These are phyloP conservation scores for Fusarium sublunatum DNA, from an alignment of 2,329 filamentous ascomycete species.

Conservation along the genomic window DNA sequence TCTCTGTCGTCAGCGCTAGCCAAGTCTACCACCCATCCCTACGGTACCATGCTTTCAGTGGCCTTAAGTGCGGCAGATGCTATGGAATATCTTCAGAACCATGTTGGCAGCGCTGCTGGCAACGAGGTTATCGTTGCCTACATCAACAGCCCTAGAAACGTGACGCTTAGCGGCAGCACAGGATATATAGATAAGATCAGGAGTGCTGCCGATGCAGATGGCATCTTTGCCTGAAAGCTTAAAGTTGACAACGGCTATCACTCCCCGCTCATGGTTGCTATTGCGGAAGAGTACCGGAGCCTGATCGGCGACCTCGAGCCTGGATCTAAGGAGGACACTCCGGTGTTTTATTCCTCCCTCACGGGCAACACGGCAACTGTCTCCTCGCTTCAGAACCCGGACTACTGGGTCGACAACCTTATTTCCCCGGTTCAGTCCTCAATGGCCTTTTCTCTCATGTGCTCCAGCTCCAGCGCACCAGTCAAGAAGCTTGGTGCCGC, in stretches of 20 bases:
- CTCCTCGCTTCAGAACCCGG: conserved; percentile 52
- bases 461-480: conserved; percentile 1
- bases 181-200: conserved; percentile 19
- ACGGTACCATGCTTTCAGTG: conserved; percentile 51
- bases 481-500: conserved; percentile 1
- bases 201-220: conserved; percentile 5
- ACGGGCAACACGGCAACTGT: conserved; percentile 3
- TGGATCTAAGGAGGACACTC: not conserved
- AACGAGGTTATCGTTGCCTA: conserved; percentile 19
- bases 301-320: conserved; percentile 2
- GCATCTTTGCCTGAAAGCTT: conserved; percentile 43
- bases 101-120: conserved; percentile 7
- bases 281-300: conserved; percentile 9
- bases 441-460: conserved; percentile 13
- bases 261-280: conserved; percentile 58
- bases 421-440: conserved; percentile 58
- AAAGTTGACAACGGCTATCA: conserved; percentile 61
- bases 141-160: conserved; percentile 29
- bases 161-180: conserved; percentile 28
- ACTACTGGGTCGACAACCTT: conserved; percentile 60
- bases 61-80: conserved; percentile 44
- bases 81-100: conserved; percentile 22
- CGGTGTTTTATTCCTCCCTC: conserved; percentile 22
- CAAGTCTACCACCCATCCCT: not conserved
- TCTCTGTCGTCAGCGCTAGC: conserved; percentile 4